Base-by-base conservation (phyloP, 768 basidiomycete genomes). In the Pisolithus tinctorius region DNA sequence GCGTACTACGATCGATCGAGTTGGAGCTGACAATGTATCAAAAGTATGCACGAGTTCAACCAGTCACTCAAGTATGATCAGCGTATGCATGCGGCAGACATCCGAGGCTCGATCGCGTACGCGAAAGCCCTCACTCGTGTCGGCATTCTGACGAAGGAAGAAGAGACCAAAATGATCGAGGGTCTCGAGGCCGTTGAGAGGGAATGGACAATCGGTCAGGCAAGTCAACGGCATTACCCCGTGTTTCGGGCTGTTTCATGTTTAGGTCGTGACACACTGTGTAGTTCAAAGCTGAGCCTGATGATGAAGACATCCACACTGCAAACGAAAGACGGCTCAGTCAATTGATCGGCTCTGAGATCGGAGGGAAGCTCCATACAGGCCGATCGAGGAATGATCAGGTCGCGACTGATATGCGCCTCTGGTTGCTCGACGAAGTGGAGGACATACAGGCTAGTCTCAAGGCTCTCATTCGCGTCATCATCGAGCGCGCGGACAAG, bases 301-400 rank as follows among this genome's bases (percentile, higher is more conserved):
- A 95, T 59, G 96, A 99, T 60, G 96, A 99, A 63, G 96, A 99
- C 63, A 98, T 99, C 53, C 95, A 98, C 67, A 99, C 96, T 11
- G 96, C 96, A 49, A 99, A 98, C 62, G 96, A 99, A 66, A 83
- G 96, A 44, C 81, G 96, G 39, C 69, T 99, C 58, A 89, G 84
- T 55, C 95, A 99, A 71, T 71, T 99, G 48, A 91, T 98, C 49
- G 96, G 96, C 0, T 75, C 88, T 13, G 45, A 31, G 9, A 80
- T 92, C 14, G 93, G 91, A 5, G 96, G 96, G 3, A 99, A 98
- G 69, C 76, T 99, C 40, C 96, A 99, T 65, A 99, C 96, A 0
- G 96, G 96, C 27, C 83, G 96, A 53, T 95, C 93, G 47, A 81
- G 96, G 49, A 99, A 99, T 68, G 96, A 99, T 65, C 96, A 99